phyloP scores from a whole-genome alignment of 2,329 filamentous ascomycete genomes.

The Sodiomyces alkalinus region DNA sequence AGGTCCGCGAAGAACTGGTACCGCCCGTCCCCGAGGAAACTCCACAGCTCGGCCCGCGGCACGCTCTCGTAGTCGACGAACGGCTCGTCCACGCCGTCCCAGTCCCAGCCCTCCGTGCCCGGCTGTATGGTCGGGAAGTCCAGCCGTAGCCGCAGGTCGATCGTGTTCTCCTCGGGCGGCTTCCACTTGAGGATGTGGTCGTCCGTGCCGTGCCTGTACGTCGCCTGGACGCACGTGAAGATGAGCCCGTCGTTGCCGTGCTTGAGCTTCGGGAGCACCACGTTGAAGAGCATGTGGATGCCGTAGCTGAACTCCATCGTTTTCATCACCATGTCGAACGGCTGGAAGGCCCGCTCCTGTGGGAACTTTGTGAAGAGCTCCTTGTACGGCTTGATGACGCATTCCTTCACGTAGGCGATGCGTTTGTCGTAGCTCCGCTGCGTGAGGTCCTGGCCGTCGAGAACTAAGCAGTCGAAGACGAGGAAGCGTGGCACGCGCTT shows the following conservation, averaged over 20 bases:
- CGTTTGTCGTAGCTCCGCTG: conserved; percentile 75
- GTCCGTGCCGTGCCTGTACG: conserved; percentile 84
- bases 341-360: conserved; percentile 51
- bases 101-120: conserved; percentile 46
- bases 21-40: conserved; percentile 45
- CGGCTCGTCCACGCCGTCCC: conserved; percentile 21
- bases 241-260: conserved; percentile 96
- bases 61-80: conserved; percentile 68
- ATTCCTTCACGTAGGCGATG: conserved; percentile 69
- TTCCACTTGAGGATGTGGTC: conserved; percentile 97
- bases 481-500: conserved; percentile 62
- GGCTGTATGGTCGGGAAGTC: conserved; percentile 60
- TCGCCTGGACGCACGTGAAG: conserved; percentile 82
- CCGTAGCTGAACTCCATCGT: conserved; percentile 79
- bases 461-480: conserved; percentile 82
- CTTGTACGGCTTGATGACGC: conserved; percentile 58
- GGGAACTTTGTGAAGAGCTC: conserved; percentile 50
- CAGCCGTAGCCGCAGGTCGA: conserved; percentile 76
- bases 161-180: conserved; percentile 82
- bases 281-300: conserved; percentile 80
- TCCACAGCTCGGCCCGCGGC: conserved; percentile 58
- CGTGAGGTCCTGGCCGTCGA: conserved; percentile 65
- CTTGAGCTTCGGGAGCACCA: conserved; percentile 66
- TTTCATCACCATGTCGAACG: conserved; percentile 78
- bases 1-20: conserved; percentile 56